phyloP scores from a whole-genome alignment of 371 early-diverging fungal species.

The Lichtheimia corymbifera region DNA sequence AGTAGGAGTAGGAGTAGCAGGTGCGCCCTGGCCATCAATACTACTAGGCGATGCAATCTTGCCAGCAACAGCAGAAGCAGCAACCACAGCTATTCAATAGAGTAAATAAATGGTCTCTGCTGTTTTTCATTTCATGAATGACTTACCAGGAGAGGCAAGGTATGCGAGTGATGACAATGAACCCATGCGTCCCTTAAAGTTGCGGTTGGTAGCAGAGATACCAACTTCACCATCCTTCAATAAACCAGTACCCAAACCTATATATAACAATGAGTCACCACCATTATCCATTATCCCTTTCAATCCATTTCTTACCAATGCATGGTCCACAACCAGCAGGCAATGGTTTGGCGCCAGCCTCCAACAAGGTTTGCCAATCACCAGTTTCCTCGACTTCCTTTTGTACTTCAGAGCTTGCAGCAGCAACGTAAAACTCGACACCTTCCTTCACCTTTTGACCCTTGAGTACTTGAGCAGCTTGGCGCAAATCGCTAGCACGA shows the following conservation, averaged over 20 bases:
- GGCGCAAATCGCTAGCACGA: conserved; percentile 81
- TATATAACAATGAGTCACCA: background rate
- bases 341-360: conserved; percentile 88
- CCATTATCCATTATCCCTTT: background rate
- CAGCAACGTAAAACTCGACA: conserved; percentile 96
- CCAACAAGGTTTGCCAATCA: conserved; percentile 83
- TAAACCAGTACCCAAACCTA: conserved; percentile 84
- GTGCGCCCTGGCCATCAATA: conserved; percentile 2
- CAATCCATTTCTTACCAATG: conserved; percentile 60
- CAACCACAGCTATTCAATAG: conserved; percentile 70
- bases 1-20: conserved; percentile 11
- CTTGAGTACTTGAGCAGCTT: conserved; percentile 84
- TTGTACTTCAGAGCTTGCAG: conserved; percentile 91
- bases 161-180: conserved; percentile 88
- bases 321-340: conserved; percentile 98
- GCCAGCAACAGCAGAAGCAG: conserved; percentile 86
- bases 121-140: background rate
- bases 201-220: conserved; percentile 96
- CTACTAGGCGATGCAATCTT: conserved; percentile 72
- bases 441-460: conserved; percentile 75
- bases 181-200: conserved; percentile 98
- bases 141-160: conserved; percentile 78
- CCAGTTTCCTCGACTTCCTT: conserved; percentile 81
- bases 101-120: background rate
- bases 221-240: conserved; percentile 93